A percentile compares a stretch with the other conserved stretches of the same genome.
These are phyloP conservation scores for Aspergillus sp. DNA, from an alignment of 2,329 filamentous ascomycete species.

Conservation along the genomic window DNA sequence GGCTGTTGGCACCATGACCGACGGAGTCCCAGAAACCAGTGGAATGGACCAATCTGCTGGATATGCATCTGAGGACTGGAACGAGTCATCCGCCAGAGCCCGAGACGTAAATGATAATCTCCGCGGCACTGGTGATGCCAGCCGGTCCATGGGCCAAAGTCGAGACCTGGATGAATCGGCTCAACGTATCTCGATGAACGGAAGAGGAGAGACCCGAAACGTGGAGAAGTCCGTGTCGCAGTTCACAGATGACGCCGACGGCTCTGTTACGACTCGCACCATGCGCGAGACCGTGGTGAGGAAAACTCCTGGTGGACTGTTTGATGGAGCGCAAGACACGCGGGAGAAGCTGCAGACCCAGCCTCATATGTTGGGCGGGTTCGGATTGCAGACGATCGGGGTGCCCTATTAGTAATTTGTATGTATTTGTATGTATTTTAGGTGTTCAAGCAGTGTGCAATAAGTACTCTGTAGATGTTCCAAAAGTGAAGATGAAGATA, in stretches of 20 bases:
- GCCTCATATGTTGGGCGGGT: background rate
- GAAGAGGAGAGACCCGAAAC: background rate
- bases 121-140: background rate
- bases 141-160: background rate
- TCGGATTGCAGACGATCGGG: constrained; percentile 2
- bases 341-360: constrained; percentile 6
- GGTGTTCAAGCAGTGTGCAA: background rate
- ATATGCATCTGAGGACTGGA: background rate
- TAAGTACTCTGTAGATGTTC: background rate
- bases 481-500: background rate
- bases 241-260: background rate
- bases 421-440: background rate
- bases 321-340: background rate
- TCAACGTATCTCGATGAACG: background rate
- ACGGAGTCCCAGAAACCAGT: background rate
- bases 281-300: background rate
- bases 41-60: background rate
- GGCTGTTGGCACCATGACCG: background rate
- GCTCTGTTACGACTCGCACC: background rate
- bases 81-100: background rate
- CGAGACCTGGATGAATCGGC: background rate
- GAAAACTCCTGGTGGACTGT: background rate
- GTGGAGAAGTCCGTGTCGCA: background rate
- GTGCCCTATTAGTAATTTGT: constrained; percentile 8
- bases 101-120: too few relatives aligned